These are phyloP conservation scores for Carpinus fangiana DNA, from an alignment of 306 rosid genomes.

Conservation along the genomic window DNA sequence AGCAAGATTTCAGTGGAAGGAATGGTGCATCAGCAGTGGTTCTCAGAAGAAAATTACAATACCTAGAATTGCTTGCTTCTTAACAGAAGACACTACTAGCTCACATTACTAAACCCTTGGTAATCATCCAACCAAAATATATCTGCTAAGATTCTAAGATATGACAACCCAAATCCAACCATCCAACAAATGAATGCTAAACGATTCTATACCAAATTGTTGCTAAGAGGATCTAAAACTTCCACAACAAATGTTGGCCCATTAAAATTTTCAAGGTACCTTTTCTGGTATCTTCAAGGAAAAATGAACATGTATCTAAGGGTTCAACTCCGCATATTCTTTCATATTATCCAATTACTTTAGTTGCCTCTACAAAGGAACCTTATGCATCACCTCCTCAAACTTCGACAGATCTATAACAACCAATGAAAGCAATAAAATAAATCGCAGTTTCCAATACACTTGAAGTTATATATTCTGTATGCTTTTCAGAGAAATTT, in stretches of 20 bases:
- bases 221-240: too few relatives aligned
- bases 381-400: neutral
- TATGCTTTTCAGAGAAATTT: neutral
- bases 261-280: too few relatives aligned
- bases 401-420: neutral
- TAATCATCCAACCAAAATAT: neutral
- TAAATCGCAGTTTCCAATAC: too few relatives aligned
- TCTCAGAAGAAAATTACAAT: neutral
- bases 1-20: neutral
- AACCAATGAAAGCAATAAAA: neutral
- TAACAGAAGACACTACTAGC: neutral
- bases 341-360: too few relatives aligned
- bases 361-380: neutral
- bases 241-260: neutral
- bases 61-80: neutral
- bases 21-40: neutral
- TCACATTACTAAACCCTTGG: neutral
- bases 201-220: neutral
- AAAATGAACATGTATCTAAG: too few relatives aligned
- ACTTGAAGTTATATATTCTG: neutral
- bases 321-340: too few relatives aligned
- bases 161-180: neutral
- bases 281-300: too few relatives aligned
- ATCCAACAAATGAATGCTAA: neutral
- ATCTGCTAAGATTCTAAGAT: neutral